Percentiles rank a stretch among this genome's conserved stretches.
Evolutionary conservation across 139 green algal species (phyloP).

Genomic region (Protoeuglena noctilucae): DNA sequence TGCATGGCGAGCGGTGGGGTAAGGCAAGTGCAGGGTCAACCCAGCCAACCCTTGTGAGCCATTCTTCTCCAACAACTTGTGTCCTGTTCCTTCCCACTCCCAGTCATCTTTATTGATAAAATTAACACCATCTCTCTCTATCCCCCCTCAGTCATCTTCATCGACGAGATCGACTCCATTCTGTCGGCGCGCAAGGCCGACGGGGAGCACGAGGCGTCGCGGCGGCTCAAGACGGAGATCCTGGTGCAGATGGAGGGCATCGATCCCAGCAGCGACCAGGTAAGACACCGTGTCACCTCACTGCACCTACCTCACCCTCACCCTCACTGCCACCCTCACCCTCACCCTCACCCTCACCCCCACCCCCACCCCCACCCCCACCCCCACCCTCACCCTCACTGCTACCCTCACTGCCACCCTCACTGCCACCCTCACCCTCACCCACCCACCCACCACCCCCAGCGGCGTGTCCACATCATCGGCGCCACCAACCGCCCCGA

Average conservation of each 20-base stretch:
- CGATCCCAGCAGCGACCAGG: slow-evolving; percentile 1
- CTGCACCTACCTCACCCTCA: background rate
- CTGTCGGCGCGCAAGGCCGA: slow-evolving; percentile 61
- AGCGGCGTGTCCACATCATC: slow-evolving; percentile 56
- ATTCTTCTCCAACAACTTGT: too few relatives aligned
- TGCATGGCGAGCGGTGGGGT: too few relatives aligned
- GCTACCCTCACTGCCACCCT: background rate
- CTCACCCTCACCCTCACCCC: slow-evolving; percentile 35
- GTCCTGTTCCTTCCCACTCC: too few relatives aligned
- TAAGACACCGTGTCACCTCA: too few relatives aligned
- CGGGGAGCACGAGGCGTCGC: slow-evolving; percentile 31
- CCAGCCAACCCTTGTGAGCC: too few relatives aligned
- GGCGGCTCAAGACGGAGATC: slow-evolving; percentile 37
- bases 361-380: slow-evolving; percentile 1
- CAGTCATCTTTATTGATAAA: too few relatives aligned
- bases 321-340: background rate
- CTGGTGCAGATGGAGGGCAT: slow-evolving; percentile 40
- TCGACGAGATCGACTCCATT: slow-evolving; percentile 98
- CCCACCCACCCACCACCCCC: background rate
- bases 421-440: slow-evolving; percentile 34
- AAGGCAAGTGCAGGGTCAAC: too few relatives aligned
- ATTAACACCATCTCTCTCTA: too few relatives aligned
- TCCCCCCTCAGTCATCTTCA: slow-evolving; percentile 96
- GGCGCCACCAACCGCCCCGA: slow-evolving; percentile 87
- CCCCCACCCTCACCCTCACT: background rate